These are phyloP conservation scores for Akanthomyces dipterigenus DNA, from an alignment of 2,329 filamentous ascomycete genomes.

Conservation along the genomic window DNA sequence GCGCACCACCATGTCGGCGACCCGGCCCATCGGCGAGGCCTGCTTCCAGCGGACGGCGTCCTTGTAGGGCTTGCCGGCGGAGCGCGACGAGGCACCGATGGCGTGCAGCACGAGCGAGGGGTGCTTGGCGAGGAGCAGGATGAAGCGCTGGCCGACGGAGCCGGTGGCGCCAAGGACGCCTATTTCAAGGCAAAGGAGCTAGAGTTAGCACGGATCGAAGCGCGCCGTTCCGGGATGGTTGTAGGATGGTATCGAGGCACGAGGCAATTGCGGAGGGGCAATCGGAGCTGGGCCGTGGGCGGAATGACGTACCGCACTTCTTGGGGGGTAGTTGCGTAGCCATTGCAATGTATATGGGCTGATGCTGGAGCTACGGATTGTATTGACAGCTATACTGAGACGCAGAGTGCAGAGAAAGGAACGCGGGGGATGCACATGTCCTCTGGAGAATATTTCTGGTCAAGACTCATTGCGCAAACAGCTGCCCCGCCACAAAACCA, in stretches of 20 bases:
- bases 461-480: neutral
- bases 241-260: neutral
- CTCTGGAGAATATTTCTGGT: neutral
- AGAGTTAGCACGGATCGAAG: no score
- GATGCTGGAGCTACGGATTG: neutral
- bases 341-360: conserved; percentile 16
- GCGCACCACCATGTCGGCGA: conserved; percentile 77
- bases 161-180: conserved; percentile 86
- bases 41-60: conserved; percentile 97
- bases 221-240: no score
- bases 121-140: conserved; percentile 82
- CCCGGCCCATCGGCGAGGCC: conserved; percentile 68
- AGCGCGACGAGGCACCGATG: conserved; percentile 81
- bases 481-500: conserved; percentile 9
- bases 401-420: neutral
- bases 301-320: conserved; percentile 47
- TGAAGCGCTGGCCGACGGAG: conserved; percentile 91
- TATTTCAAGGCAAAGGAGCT: conserved; percentile 22
- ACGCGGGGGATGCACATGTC: neutral
- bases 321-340: conserved; percentile 45
- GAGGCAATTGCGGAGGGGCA: conserved; percentile 4
- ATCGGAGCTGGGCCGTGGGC: conserved; percentile 4
- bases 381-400: neutral
- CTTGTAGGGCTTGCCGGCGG: conserved; percentile 88
- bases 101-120: conserved; percentile 81